Conservation (phyloP, 140 eudicot genomes). For the Cichorium intybus region DNA sequence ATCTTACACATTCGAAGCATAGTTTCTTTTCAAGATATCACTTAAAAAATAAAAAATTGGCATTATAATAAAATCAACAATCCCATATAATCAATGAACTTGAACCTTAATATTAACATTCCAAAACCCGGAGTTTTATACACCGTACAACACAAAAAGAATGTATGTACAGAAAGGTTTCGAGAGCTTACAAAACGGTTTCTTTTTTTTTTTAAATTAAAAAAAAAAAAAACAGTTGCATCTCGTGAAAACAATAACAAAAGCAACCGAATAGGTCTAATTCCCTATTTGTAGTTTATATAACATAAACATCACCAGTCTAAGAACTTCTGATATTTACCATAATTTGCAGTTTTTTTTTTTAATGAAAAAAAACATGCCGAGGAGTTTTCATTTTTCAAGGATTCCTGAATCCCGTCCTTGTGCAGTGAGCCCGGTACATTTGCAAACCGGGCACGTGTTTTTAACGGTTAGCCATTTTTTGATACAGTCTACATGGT, state of each 20-base stretch:
- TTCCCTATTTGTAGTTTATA: slow-evolving; percentile 26
- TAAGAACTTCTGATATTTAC: slow-evolving; percentile 34
- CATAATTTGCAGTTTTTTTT: slow-evolving; percentile 26
- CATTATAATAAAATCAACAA: neutral
- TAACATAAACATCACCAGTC: slow-evolving; percentile 32
- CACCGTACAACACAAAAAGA: slow-evolving; percentile 22
- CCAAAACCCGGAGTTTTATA: slow-evolving; percentile 22
- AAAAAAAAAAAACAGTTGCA: slow-evolving; percentile 13
- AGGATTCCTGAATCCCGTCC: slow-evolving; percentile 11
- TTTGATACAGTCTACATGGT: slow-evolving; percentile 76
- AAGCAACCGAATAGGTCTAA: slow-evolving; percentile 30
- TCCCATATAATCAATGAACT: neutral
- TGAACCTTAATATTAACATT: slow-evolving; percentile 30
- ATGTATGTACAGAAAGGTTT: slow-evolving; percentile 33
- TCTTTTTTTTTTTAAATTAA: too few species aligned
- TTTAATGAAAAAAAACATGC: slow-evolving; percentile 14
- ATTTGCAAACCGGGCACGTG: slow-evolving; percentile 90
- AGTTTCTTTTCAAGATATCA: neutral
- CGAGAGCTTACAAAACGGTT: slow-evolving; percentile 15
- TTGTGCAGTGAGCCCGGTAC: slow-evolving; percentile 50
- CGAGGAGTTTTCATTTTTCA: slow-evolving; percentile 27
- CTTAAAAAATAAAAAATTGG: too few species aligned
- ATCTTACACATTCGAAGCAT: too few species aligned
- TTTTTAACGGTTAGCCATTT: slow-evolving; percentile 81
- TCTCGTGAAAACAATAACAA: slow-evolving; percentile 29